phyloP scores from a whole-genome alignment of 164 flowering plant species.

The Nymphaea thermarum region DNA sequence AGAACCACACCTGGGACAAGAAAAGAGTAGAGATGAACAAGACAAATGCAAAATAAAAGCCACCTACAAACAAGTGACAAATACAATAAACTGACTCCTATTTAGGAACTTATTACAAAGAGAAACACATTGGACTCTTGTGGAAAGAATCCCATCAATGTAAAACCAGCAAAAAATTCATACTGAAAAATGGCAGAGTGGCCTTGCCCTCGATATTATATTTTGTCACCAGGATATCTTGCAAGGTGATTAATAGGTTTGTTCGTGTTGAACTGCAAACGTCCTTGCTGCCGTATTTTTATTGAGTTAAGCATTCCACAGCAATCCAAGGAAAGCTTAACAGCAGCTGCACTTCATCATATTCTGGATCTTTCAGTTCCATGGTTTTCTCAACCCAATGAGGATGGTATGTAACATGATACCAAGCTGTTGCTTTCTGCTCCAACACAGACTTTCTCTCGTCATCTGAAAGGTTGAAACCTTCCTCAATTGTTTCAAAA shows the following conservation, averaged over 20 bases:
- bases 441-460: slow-evolving; percentile 52
- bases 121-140: too few species aligned
- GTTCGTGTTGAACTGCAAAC: slow-evolving; percentile 12
- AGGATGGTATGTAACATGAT: slow-evolving; percentile 80
- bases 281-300: slow-evolving; percentile 35
- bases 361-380: slow-evolving; percentile 16
- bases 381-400: slow-evolving; percentile 40
- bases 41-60: too few species aligned
- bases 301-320: slow-evolving; percentile 71
- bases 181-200: slow-evolving; percentile 51
- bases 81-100: too few species aligned
- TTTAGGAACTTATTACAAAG: too few species aligned
- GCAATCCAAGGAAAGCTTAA: slow-evolving; percentile 94
- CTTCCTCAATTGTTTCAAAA: slow-evolving; percentile 43
- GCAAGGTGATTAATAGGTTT: slow-evolving; percentile 60
- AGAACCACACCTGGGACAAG: too few species aligned
- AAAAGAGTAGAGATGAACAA: too few species aligned
- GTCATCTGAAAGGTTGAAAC: slow-evolving; percentile 29
- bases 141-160: too few species aligned
- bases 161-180: not conserved
- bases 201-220: slow-evolving; percentile 37
- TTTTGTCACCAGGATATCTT: slow-evolving; percentile 36
- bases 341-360: slow-evolving; percentile 23
- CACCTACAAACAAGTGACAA: too few species aligned
- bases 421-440: slow-evolving; percentile 93